Evolutionary conservation across 352 stramenopile genomes (phyloP).

Genomic region (Phytophthora lateralis): DNA sequence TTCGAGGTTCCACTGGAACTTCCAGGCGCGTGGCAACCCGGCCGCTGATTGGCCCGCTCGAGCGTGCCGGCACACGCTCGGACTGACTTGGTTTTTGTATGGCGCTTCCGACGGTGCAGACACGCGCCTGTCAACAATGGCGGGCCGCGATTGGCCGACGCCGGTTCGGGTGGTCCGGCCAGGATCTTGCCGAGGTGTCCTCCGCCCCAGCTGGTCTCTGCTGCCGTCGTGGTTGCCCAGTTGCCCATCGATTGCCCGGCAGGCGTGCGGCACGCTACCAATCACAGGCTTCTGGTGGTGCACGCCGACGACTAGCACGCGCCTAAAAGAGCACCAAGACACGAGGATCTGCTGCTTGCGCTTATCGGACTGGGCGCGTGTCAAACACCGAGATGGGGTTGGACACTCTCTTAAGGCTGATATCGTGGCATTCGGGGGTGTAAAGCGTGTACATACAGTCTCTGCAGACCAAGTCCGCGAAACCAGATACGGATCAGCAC

Average conservation of each 20-base stretch:
- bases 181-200: background rate
- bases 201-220: background rate
- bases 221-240: background rate
- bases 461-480: background rate
- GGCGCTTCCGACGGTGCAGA: conserved; percentile 10
- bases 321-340: no score
- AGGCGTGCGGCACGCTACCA: background rate
- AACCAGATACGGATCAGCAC: background rate
- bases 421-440: background rate
- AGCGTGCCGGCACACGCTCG: background rate
- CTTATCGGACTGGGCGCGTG: background rate
- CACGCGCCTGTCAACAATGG: background rate
- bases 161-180: background rate
- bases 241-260: background rate
- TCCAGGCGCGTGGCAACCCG: conserved; percentile 16
- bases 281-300: conserved; percentile 1
- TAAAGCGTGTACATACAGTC: background rate
- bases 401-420: background rate
- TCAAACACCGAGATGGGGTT: conserved; percentile 1
- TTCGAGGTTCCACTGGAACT: background rate
- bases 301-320: background rate
- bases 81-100: conserved; percentile 21
- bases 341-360: no score
- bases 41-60: conserved; percentile 7
- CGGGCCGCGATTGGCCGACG: background rate